Evolutionary conservation across 2,329 filamentous ascomycete species (phyloP).

Genomic region (Helotiales sp.): DNA sequence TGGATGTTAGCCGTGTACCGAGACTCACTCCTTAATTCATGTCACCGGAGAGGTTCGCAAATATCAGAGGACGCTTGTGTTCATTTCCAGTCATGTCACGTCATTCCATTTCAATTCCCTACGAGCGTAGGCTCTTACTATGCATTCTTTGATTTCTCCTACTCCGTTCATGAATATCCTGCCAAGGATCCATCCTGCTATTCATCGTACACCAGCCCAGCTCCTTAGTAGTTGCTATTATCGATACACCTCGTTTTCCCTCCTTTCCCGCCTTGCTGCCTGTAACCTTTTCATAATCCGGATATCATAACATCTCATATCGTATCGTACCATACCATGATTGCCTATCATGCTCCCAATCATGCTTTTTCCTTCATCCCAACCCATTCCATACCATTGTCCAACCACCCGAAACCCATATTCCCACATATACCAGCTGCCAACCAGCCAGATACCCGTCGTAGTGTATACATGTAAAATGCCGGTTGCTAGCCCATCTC

Average conservation of each 20-base stretch:
- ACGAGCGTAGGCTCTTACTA: background rate
- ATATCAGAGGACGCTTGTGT: too few relatives aligned
- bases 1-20: too few relatives aligned
- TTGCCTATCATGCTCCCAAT: too few relatives aligned
- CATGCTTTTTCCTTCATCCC: background rate
- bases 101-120: background rate
- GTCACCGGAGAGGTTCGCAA: too few relatives aligned
- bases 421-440: background rate
- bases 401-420: background rate
- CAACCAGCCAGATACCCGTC: background rate
- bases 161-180: background rate
- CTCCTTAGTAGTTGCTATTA: background rate
- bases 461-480: background rate
- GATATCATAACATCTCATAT: conserved; percentile 2
- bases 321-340: background rate
- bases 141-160: background rate
- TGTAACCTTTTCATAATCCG: background rate
- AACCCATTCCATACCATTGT: background rate
- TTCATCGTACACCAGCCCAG: background rate
- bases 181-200: background rate
- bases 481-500: background rate
- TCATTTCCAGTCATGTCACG: background rate
- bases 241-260: background rate
- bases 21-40: too few relatives aligned
- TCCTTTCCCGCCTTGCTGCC: background rate